These are phyloP conservation scores for Syzygium malaccense DNA, from an alignment of 441 rosid species.

Conservation along the genomic window DNA sequence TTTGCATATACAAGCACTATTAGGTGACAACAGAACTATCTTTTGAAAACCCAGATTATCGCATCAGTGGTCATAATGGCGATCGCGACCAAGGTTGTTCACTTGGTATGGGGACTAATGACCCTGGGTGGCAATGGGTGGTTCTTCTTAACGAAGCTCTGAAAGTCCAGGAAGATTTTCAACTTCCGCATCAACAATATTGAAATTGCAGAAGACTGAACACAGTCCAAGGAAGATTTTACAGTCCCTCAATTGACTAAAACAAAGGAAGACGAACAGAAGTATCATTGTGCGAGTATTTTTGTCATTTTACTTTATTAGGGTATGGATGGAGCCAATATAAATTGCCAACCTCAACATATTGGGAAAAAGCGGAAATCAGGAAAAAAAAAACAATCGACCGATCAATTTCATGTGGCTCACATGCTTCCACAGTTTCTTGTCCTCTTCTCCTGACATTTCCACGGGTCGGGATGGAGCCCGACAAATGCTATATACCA, in stretches of 20 bases:
- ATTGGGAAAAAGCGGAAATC: not conserved
- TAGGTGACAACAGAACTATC: no score
- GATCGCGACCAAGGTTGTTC: constrained; percentile 54
- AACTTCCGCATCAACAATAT: constrained; percentile 20
- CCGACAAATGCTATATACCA: not conserved
- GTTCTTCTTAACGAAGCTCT: constrained; percentile 49
- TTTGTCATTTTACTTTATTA: not conserved
- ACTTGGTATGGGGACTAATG: constrained; percentile 41
- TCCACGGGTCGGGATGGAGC: not conserved
- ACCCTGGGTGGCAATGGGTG: constrained; percentile 51
- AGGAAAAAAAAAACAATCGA: not conserved
- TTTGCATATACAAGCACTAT: no score
- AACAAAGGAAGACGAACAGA: not conserved
- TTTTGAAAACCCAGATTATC: not conserved
- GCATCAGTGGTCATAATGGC: constrained; percentile 35
- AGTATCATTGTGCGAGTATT: not conserved
- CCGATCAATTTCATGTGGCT: not conserved
- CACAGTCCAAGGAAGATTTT: not conserved
- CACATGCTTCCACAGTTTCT: not conserved
- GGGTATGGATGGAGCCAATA: not conserved
- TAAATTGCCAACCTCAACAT: not conserved
- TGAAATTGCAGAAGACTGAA: not conserved
- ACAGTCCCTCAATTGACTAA: not conserved
- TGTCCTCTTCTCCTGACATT: not conserved
- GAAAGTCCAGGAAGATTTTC: constrained; percentile 37